Evolutionary conservation across 2,329 filamentous ascomycete species (phyloP), one percentile per base, ranked within the genome.

Genomic region (Xylariaceae sp.): DNA sequence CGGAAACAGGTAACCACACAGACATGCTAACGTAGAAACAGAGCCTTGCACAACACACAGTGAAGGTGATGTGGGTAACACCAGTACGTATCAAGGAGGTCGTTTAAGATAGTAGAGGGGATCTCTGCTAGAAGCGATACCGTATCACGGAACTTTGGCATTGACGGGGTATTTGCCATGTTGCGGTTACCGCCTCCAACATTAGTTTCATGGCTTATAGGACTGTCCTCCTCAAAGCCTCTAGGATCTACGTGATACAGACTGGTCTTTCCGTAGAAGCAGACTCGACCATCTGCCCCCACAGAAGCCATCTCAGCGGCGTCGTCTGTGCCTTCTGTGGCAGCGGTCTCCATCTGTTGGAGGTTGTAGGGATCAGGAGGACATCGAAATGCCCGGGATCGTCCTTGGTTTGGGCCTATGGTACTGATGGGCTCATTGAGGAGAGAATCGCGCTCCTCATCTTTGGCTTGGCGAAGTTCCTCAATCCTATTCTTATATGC

Each of bases 241-340:
- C 46, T 52, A 19, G 50, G 47, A 20, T 50, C 54, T 49, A 57
- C 50, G 37, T 57, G 50, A 23, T 54, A 54, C 37, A 57, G 43
- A 50, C 55, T 54, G 18, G 55, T 57, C 26, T 54, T 57, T 44
- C 55, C 55, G 16, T 57, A 57, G 43, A 57, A 57, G 46, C 48
- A 54, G 12, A 57, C 40, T n/a, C 50, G 42, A 16, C 54, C 54
- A 20, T 57, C 54, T 18, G 50, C 42, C 9, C 54, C 50, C 9
- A 57, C 54, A 19, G 50, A 57, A 37, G 54, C 42, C 19, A 45
- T 50, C 46, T 57, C 54, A 37, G 44, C 26, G 10, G 54, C 29
- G 23, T 57, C 42, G 12, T 45, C 23, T 40, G 40, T 29, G 41
- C 23, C 40, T 37, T 53, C 45, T n/a, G n/a, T 46, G 20, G 46